Evolutionary conservation across 345 rosid genomes (phyloP), one percentile per base, ranked within the genome.

Genomic region (Eucalyptus polybractea): DNA sequence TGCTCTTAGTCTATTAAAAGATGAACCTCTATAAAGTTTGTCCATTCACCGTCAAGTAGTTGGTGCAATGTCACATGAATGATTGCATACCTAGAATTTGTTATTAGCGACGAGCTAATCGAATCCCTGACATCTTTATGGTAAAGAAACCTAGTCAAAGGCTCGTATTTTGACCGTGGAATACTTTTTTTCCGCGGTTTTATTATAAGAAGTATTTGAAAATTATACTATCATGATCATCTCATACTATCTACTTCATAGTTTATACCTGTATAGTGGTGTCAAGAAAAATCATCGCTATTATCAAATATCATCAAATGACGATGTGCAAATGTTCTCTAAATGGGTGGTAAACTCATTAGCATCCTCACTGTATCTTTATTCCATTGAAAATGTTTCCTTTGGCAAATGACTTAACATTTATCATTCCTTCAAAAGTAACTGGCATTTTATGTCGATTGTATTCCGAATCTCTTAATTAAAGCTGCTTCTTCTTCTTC

Each of bases 371-470:
- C 3, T 1, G 2, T 6, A 13, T 29, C 1, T 62, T 13, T 29
- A 27, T 62, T 62, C 7, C 69, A 29, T 62, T 62, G 69, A 13
- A 29, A 62, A 27, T 13, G 16, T 27, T 9, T 24, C 29, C 13
- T 56, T 56, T 25, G 29, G 6, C 1, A 56, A 22, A 56, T 24
- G 62, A 56, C 62, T 10, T 56, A 24, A 22, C 2, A 10, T 56
- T 24, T 1, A 24, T 24, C 62, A 0, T 56, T 0, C 0, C 13
- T 56, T 56, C 7, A 1, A 56, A 56, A 24, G 29, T 56, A 24
- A 24, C 6, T 22, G 12, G 3, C 62, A 56, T 56, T 56, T 24
- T 56, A 56, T 24, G 62, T 10, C 1, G 62, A 56, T 56, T 56
- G 62, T 22, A 10, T 56, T 56, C 29, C 6, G 2, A 22, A 56